Conservation (phyloP, 1,139 yeast genomes). For the Taphrina pruni region DNA sequence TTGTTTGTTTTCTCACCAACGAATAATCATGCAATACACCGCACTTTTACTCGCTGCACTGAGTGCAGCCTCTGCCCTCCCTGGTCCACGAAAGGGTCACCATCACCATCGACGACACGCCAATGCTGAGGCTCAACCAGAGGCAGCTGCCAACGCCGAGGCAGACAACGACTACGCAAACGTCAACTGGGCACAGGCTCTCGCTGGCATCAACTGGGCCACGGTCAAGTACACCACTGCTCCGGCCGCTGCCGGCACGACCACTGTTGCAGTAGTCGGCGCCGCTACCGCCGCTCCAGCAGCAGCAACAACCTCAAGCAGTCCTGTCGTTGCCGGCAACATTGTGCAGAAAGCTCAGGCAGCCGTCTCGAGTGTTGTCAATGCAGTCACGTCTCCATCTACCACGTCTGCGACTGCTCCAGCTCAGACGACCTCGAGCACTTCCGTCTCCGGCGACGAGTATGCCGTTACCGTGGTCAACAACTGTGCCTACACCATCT, state of each 20-base stretch:
- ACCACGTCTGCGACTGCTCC: constrained; percentile 3
- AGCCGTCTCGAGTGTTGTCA: constrained; percentile 1
- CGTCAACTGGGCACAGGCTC: constrained; percentile 32
- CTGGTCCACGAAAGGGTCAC: constrained; percentile 26
- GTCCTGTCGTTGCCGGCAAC: constrained; percentile 10
- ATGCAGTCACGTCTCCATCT: constrained; percentile 4
- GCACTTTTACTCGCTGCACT: constrained; percentile 21
- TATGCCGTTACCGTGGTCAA: constrained; percentile 35
- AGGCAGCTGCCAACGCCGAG: constrained; percentile 11
- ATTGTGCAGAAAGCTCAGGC: constrained; percentile 15
- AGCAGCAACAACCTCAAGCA: not conserved
- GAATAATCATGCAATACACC: constrained; percentile 15
- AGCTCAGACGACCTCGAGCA: constrained; percentile 9
- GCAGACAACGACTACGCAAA: constrained; percentile 14
- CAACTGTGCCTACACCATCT: constrained; percentile 37
- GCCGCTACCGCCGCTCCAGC: constrained; percentile 21
- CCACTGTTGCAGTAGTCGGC: constrained; percentile 28
- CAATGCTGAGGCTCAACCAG: not conserved
- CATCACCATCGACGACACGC: constrained; percentile 27
- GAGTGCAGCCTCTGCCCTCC: constrained; percentile 26
- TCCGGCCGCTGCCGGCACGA: constrained; percentile 13
- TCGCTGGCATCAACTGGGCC: constrained; percentile 28
- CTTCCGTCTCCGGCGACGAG: constrained; percentile 13
- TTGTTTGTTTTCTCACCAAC: not conserved
- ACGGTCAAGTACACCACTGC: constrained; percentile 19